Percentiles rank a stretch among this genome's conserved stretches.
Conservation (phyloP, 2,329 filamentous ascomycete species). For the Corynespora cassiicola region DNA sequence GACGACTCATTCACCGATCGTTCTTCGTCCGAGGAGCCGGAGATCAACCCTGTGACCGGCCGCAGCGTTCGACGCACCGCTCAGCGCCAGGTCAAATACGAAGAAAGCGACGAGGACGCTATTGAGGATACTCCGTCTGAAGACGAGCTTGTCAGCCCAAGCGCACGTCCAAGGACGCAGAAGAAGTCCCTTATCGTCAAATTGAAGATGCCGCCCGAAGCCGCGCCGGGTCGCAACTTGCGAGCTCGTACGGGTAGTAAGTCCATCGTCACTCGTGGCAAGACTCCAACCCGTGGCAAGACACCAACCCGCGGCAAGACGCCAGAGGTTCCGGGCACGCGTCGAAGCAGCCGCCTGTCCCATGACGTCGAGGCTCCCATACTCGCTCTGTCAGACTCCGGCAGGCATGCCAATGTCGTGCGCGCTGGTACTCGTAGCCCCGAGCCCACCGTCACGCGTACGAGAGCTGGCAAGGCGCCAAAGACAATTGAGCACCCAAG, state of each 20-base stretch:
- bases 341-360: conserved; percentile 66
- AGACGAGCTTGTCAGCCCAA: conserved; percentile 24
- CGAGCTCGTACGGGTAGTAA: conserved; percentile 51
- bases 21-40: conserved; percentile 53
- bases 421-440: conserved; percentile 61
- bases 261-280: conserved; percentile 27
- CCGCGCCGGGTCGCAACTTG: conserved; percentile 24
- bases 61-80: conserved; percentile 62
- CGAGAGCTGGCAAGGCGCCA: conserved; percentile 55
- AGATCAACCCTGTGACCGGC: conserved; percentile 63
- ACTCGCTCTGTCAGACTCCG: conserved; percentile 64
- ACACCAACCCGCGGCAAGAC: conserved; percentile 50
- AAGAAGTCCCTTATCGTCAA: conserved; percentile 26
- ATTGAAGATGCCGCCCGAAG: conserved; percentile 14
- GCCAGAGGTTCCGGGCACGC: conserved; percentile 44
- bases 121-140: conserved; percentile 48
- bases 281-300: no score
- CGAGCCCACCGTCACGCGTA: conserved; percentile 51
- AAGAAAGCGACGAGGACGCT: conserved; percentile 59
- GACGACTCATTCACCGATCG: conserved; percentile 51
- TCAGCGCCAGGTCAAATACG: conserved; percentile 62
- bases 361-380: conserved; percentile 64
- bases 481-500: conserved; percentile 55
- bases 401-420: conserved; percentile 62
- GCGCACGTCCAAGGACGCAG: conserved; percentile 19